phyloP scores from a whole-genome alignment of 305 asterid genomes.

The Nicotiana rustica region DNA sequence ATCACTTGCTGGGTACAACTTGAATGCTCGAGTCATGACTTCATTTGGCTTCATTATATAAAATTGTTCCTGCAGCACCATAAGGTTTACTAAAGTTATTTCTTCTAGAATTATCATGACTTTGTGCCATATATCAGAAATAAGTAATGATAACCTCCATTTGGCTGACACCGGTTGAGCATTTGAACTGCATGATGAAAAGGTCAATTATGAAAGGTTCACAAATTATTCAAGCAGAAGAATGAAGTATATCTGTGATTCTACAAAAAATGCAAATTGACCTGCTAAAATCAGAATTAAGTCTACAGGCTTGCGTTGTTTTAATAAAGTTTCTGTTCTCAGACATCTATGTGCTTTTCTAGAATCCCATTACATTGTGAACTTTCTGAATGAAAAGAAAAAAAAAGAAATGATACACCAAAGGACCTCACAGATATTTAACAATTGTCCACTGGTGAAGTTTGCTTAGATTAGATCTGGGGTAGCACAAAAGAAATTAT shows the following conservation, averaged over 20 bases:
- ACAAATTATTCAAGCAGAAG: background rate
- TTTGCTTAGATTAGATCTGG: slow-evolving; percentile 11
- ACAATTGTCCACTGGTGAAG: slow-evolving; percentile 11
- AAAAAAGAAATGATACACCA: background rate
- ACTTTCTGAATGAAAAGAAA: slow-evolving; percentile 10
- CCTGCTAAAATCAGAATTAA: background rate
- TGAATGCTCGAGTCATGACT: slow-evolving; percentile 74
- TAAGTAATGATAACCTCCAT: slow-evolving; percentile 75
- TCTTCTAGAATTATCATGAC: background rate
- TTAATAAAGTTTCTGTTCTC: background rate
- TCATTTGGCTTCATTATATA: slow-evolving; percentile 94
- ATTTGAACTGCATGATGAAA: slow-evolving; percentile 77
- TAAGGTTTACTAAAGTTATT: background rate
- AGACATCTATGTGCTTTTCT: background rate
- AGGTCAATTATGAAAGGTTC: slow-evolving; percentile 4
- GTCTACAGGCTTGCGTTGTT: background rate
- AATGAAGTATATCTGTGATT: background rate
- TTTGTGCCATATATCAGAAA: background rate
- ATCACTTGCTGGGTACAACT: slow-evolving; percentile 88
- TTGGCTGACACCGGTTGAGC: slow-evolving; percentile 88
- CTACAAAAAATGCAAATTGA: background rate
- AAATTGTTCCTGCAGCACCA: slow-evolving; percentile 74
- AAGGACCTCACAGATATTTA: background rate
- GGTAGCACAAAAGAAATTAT: background rate
- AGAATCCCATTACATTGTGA: slow-evolving; percentile 16